Percentiles rank a stretch among this genome's conserved stretches.
phyloP scores from a whole-genome alignment of 176 grass and related monocot species.

The Saccharum officinarum region DNA sequence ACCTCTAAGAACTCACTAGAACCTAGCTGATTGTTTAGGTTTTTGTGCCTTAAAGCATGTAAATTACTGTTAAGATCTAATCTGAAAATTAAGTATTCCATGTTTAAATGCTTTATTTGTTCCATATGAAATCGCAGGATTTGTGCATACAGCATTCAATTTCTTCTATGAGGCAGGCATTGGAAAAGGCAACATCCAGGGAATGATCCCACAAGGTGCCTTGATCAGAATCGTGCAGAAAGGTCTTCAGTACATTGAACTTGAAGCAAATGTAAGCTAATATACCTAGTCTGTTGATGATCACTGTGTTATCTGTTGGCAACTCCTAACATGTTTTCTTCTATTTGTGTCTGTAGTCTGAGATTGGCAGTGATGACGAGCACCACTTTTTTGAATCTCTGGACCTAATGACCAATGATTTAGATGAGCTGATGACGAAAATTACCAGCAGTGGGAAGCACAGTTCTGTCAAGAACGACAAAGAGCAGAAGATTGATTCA shows the following conservation, averaged over 20 bases:
- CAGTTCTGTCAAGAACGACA: neutral
- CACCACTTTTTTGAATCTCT: constrained; percentile 41
- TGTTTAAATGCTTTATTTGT: neutral
- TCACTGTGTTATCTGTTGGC: neutral
- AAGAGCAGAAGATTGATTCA: constrained; percentile 5
- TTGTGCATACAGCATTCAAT: constrained; percentile 45
- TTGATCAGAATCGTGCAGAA: constrained; percentile 42
- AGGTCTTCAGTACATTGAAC: constrained; percentile 45
- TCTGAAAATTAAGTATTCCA: neutral
- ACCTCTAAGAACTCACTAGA: neutral
- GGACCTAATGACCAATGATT: constrained; percentile 54
- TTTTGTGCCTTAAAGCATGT: neutral
- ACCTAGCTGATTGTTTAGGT: neutral
- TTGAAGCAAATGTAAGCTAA: constrained; percentile 46
- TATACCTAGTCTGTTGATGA: constrained; percentile 4
- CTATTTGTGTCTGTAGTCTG: constrained; percentile 20
- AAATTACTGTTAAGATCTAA: neutral
- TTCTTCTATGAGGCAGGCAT: constrained; percentile 42
- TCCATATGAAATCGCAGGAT: constrained; percentile 30
- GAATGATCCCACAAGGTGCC: constrained; percentile 35
- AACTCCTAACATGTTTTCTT: constrained; percentile 4
- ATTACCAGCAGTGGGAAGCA: neutral
- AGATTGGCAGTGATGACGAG: constrained; percentile 18
- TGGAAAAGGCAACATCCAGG: constrained; percentile 12
- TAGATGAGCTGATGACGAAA: constrained; percentile 20